Evolutionary conservation across 2,329 filamentous ascomycete genomes (phyloP), one percentile per base, ranked within the genome.

Genomic region (Diaporthe amygdali): DNA sequence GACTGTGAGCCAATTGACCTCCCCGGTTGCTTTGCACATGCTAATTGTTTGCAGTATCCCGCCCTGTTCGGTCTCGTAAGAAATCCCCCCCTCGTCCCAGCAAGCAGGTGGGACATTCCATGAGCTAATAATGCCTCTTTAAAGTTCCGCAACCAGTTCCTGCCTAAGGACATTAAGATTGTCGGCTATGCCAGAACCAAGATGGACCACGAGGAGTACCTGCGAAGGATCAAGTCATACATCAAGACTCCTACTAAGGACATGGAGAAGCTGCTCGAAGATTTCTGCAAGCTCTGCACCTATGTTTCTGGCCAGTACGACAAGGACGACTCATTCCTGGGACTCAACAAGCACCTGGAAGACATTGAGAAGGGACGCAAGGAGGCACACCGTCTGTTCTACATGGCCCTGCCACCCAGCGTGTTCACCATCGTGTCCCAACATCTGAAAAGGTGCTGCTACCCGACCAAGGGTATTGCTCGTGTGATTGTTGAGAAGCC

Each of bases 161-260:
- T 99, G 66, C 96, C 91, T 78, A 97, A 97, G 85, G 95, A 97
- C 84, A 95, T 97, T 84, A 94, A 92, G 84, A 98, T 99, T 81
- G 91, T 99, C 79, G 96, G 96, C 87, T 99, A 99, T 94, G 96
- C 96, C 78, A 92, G 96, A 82, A 99, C 96, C 78, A 98, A 98
- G 89, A 99, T 99, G 96, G 95, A 98, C 86, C 95, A 96, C 79
- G 92, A 94, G 75, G 96, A 99, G 84, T 98, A 94, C 87, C 89
- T 98, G 81, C 94, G 92, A 85, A 91, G 96, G 77, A 95, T 99
- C 84, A 96, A 93, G 85, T 97, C 95, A 73, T 97, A 98, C 87
- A 99, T 99, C 87, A 98, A 99, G 90, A 96, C 95, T 20, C 96
- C 96, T 20, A 98, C 96, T 77, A 97, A 97, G 87, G 96, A 98